These are phyloP conservation scores for Kwoniella europaea DNA, from an alignment of 768 basidiomycete genomes.

Conservation along the genomic window DNA sequence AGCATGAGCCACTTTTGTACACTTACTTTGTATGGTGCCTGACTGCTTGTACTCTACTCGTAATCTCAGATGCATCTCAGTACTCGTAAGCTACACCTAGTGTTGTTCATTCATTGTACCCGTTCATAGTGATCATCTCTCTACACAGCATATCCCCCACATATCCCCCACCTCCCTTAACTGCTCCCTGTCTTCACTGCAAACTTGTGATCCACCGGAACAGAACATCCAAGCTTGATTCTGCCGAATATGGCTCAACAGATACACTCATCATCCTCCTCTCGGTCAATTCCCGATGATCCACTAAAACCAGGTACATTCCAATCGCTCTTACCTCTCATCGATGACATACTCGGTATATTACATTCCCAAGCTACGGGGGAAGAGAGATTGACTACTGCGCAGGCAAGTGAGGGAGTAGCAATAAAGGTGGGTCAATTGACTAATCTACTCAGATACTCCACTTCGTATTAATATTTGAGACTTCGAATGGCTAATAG, in stretches of 20 bases:
- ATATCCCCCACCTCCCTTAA: no score
- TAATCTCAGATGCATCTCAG: no score
- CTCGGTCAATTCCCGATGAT: neutral
- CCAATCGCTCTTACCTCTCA: slow-evolving; percentile 36
- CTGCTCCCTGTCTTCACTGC: no score
- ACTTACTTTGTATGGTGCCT: neutral
- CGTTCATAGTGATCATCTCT: no score
- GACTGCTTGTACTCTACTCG: no score
- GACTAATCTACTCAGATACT: no score
- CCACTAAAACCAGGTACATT: slow-evolving; percentile 36
- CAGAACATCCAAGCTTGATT: neutral
- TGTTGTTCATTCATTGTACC: no score
- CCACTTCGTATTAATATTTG: no score
- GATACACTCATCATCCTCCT: neutral
- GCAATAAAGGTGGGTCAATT: slow-evolving; percentile 12
- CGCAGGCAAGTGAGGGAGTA: slow-evolving; percentile 17
- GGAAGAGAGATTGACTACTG: slow-evolving; percentile 12
- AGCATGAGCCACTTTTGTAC: neutral
- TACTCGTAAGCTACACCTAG: no score
- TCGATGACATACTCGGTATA: slow-evolving; percentile 33
- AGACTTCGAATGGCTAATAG: no score
- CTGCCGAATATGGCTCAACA: neutral
- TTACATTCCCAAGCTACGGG: slow-evolving; percentile 19
- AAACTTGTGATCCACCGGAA: neutral
- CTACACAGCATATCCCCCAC: no score